Percentiles rank a stretch among this genome's conserved stretches.
These are phyloP conservation scores for Eutrema salsugineum DNA, from an alignment of 441 rosid species.

Conservation along the genomic window DNA sequence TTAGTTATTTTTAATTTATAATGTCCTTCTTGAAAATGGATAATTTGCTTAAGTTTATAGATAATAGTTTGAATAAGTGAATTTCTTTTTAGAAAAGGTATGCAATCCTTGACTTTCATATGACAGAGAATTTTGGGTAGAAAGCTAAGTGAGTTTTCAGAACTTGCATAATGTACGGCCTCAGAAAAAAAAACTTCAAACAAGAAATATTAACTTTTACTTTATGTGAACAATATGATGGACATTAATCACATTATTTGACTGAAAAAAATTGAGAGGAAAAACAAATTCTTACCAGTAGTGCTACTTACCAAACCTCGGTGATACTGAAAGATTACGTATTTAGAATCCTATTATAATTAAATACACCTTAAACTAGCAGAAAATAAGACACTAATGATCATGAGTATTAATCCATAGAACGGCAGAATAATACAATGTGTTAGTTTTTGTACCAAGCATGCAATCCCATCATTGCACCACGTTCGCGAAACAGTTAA, in stretches of 20 bases:
- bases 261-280: background rate
- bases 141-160: background rate
- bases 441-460: background rate
- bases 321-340: background rate
- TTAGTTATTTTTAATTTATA: background rate
- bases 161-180: conserved; percentile 1
- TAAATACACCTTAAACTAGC: background rate
- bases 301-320: background rate
- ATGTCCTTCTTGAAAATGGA: background rate
- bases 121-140: background rate
- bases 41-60: background rate
- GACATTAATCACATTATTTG: background rate
- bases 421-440: background rate
- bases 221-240: background rate
- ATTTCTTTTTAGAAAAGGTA: background rate
- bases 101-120: background rate
- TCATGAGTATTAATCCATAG: background rate
- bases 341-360: background rate
- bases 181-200: background rate
- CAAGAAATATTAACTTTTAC: background rate
- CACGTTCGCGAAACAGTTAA: too few relatives aligned
- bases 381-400: background rate
- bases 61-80: background rate
- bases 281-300: background rate
- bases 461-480: background rate